Conservation (phyloP, 2,329 filamentous ascomycete species). For the Fusarium sp. region DNA sequence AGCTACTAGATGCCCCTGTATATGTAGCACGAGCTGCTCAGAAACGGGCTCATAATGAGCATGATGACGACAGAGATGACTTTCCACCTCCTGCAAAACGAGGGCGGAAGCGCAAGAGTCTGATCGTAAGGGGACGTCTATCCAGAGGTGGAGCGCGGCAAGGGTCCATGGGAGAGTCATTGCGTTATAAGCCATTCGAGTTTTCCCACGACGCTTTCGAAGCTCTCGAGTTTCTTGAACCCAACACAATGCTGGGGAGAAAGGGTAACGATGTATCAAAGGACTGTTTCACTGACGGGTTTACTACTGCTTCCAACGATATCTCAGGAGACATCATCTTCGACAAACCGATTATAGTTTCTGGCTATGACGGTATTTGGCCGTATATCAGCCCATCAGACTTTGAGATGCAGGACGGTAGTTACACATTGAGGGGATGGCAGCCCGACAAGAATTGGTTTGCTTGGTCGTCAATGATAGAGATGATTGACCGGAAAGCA, state of each 20-base stretch:
- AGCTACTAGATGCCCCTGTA: constrained; percentile 64
- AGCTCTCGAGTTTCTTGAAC: constrained; percentile 56
- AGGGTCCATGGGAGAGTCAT: constrained; percentile 23
- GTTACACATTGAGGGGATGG: constrained; percentile 60
- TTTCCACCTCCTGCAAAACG: constrained; percentile 40
- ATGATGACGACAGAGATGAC: constrained; percentile 38
- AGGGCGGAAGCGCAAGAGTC: constrained; percentile 37
- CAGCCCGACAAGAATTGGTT: constrained; percentile 58
- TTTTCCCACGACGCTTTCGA: constrained; percentile 31
- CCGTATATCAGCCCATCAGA: constrained; percentile 49
- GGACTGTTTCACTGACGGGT: constrained; percentile 14
- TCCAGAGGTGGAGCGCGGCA: constrained; percentile 19
- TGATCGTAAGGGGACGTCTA: constrained; percentile 6
- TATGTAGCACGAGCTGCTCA: constrained; percentile 58
- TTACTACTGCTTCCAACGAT: constrained; percentile 20
- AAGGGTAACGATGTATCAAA: constrained; percentile 33
- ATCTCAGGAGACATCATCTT: constrained; percentile 29
- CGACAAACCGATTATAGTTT: constrained; percentile 42
- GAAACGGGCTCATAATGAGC: constrained; percentile 49
- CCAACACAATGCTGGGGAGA: constrained; percentile 57
- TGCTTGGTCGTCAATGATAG: constrained; percentile 49
- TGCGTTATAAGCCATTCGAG: constrained; percentile 40
- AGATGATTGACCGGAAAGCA: constrained; percentile 49
- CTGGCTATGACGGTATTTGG: constrained; percentile 50
- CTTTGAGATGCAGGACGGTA: constrained; percentile 55